phyloP scores from a whole-genome alignment of 441 rosid genomes.

The Syzygium malaccense region DNA sequence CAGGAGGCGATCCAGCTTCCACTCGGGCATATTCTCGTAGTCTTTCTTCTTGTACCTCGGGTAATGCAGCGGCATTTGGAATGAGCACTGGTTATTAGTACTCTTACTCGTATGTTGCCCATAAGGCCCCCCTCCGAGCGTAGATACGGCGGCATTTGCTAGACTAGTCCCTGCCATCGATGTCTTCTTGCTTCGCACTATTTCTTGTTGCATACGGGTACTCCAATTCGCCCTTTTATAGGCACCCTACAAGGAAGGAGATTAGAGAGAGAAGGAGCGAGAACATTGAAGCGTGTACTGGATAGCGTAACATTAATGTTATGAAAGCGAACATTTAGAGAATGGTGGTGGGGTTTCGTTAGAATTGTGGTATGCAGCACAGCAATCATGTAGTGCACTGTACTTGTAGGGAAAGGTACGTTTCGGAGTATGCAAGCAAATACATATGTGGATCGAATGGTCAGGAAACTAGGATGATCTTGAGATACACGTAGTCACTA shows the following conservation, averaged over 20 bases:
- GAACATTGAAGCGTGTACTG: conserved; percentile 7
- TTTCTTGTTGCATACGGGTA: not conserved
- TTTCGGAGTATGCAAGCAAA: not conserved
- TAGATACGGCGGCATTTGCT: not conserved
- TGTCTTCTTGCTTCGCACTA: not conserved
- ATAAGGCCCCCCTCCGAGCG: conserved; percentile 6
- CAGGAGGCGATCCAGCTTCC: conserved; percentile 49
- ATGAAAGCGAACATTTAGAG: conserved; percentile 2
- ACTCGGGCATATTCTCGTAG: conserved; percentile 50
- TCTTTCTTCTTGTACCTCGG: conserved; percentile 37
- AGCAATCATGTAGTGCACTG: not conserved
- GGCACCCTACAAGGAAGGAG: not conserved
- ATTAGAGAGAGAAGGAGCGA: not conserved
- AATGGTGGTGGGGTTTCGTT: not conserved
- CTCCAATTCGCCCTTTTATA: conserved; percentile 13
- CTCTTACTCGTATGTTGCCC: conserved; percentile 9
- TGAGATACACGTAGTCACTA: not conserved
- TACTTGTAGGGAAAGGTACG: not conserved
- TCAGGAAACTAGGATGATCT: not conserved
- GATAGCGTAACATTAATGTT: conserved; percentile 14
- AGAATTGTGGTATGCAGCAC: not conserved
- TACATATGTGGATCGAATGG: not conserved
- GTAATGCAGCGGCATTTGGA: conserved; percentile 58
- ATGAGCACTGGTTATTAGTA: not conserved
- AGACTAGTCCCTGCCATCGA: conserved; percentile 17